Base-by-base conservation (phyloP, 306 rosid genomes). In the Inga oerstediana region DNA sequence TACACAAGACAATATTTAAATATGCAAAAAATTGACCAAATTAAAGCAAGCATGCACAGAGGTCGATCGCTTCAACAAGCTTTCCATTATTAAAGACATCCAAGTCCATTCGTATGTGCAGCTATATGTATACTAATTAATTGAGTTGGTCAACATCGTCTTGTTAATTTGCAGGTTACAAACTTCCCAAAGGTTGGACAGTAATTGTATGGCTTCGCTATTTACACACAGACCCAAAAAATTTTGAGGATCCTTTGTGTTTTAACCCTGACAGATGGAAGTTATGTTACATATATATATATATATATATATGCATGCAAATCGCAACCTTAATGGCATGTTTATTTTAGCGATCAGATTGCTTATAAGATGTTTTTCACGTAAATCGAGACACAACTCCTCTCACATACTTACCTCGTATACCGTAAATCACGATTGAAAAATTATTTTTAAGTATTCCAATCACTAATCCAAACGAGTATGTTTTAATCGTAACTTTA, bases 251-350 rank as follows among this genome's bases (percentile, higher is more conserved):
- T 84, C 84, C 84, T 4, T 16, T 76, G 81, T 61, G 51, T 46
- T 85, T 85, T 4, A 72, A 80, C 19, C 87, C 85, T 37, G 75
- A 85, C n/a, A 80, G 82, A 80, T 85, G 88, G 85, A 77, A 77
- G 88, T 80, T 54, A 7, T 54, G 10, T 19, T 52, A 52, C 2
- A 22, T 4, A 54, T 1, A 61, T n/a, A 11, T 24, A 24, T 24
- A 24, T 24, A 24, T 24, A 24, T 13, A 34, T 6, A 66, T 66
- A 27, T 27, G 30, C 30, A 0, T 27, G 30, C 2, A 34, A 14
- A 66, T 66, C 3, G 8, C 5, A 58, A 68, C 24, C 13, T 30
- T 2, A 10, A 45, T 24, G 27, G 27, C 27, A 24, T 24, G 27
- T 24, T 24, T 24, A 0, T 24, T 24, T 24, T 24, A 24, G 0